These are phyloP conservation scores for Suillus decipiens DNA, from an alignment of 768 basidiomycete species.

Conservation along the genomic window DNA sequence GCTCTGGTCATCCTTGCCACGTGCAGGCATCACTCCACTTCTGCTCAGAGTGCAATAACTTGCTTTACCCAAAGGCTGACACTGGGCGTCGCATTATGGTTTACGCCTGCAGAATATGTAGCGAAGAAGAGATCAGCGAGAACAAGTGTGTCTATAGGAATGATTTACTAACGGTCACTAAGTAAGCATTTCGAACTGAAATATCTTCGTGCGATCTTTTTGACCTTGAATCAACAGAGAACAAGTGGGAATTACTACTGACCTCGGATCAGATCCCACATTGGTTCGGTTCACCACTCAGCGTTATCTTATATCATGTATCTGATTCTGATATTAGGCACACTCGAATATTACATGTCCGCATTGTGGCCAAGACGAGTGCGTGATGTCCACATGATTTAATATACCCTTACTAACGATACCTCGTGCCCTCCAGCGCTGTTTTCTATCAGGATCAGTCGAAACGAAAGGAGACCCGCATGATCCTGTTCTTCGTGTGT, in stretches of 20 bases:
- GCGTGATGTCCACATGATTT: slow-evolving; percentile 30
- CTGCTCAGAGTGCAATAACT: slow-evolving; percentile 94
- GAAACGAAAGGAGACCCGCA: slow-evolving; percentile 91
- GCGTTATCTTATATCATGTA: slow-evolving; percentile 1
- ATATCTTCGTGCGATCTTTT: slow-evolving; percentile 8
- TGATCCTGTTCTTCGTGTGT: slow-evolving; percentile 93
- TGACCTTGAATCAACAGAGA: slow-evolving; percentile 55
- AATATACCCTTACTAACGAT: slow-evolving; percentile 5
- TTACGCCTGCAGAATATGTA: slow-evolving; percentile 90
- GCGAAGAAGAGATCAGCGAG: slow-evolving; percentile 80
- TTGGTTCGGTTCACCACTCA: slow-evolving; percentile 49
- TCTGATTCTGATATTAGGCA: slow-evolving; percentile 47
- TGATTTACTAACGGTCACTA: slow-evolving; percentile 90
- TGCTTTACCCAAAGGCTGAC: slow-evolving; percentile 93
- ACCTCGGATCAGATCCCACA: slow-evolving; percentile 87
- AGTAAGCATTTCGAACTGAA: slow-evolving; percentile 48
- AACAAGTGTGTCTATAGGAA: slow-evolving; percentile 93
- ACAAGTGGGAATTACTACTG: slow-evolving; percentile 88
- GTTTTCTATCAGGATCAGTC: slow-evolving; percentile 98
- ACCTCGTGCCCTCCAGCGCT: slow-evolving; percentile 52
- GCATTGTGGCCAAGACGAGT: slow-evolving; percentile 82
- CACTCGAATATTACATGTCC: slow-evolving; percentile 86
- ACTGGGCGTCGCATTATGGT: slow-evolving; percentile 81
- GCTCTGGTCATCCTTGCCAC: neutral
- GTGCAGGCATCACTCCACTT: slow-evolving; percentile 81